Evolutionary conservation across 768 basidiomycete genomes (phyloP).

Genomic region (Crucibulum laeve): DNA sequence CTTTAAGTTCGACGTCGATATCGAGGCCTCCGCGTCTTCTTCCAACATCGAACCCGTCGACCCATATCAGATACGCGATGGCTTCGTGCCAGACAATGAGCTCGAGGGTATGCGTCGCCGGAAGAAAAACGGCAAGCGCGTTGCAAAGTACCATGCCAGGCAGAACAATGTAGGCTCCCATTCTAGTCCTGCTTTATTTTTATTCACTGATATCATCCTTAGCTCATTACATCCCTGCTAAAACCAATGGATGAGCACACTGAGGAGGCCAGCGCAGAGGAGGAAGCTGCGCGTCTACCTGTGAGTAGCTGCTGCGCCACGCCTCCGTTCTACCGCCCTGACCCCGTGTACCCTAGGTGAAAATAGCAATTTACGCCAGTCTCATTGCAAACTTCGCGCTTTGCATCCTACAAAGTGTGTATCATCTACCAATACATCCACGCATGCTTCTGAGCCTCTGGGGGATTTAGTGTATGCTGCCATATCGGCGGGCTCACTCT

Average conservation of each 20-base stretch:
- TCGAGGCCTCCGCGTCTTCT: slow-evolving; percentile 35
- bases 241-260: slow-evolving; percentile 92
- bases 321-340: not conserved
- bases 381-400: slow-evolving; percentile 73
- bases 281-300: slow-evolving; percentile 60
- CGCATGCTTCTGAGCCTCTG: not conserved
- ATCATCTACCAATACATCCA: not conserved
- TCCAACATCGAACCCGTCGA: slow-evolving; percentile 36
- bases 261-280: slow-evolving; percentile 69
- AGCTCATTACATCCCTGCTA: slow-evolving; percentile 85
- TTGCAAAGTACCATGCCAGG: slow-evolving; percentile 62
- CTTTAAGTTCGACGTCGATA: slow-evolving; percentile 34
- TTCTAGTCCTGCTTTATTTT: not conserved
- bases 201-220: slow-evolving; percentile 7
- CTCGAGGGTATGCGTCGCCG: slow-evolving; percentile 58
- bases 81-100: slow-evolving; percentile 57
- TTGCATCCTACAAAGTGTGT: slow-evolving; percentile 66
- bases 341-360: slow-evolving; percentile 48
- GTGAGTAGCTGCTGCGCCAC: slow-evolving; percentile 33
- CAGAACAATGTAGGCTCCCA: slow-evolving; percentile 63
- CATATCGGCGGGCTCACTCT: slow-evolving; percentile 75
- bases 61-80: slow-evolving; percentile 63
- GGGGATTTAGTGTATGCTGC: slow-evolving; percentile 84
- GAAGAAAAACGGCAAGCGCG: slow-evolving; percentile 53
- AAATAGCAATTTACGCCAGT: slow-evolving; percentile 83